Percentiles rank a stretch among this genome's conserved stretches.
phyloP scores from a whole-genome alignment of 306 rosid genomes.

The Cucumis hystrix region DNA sequence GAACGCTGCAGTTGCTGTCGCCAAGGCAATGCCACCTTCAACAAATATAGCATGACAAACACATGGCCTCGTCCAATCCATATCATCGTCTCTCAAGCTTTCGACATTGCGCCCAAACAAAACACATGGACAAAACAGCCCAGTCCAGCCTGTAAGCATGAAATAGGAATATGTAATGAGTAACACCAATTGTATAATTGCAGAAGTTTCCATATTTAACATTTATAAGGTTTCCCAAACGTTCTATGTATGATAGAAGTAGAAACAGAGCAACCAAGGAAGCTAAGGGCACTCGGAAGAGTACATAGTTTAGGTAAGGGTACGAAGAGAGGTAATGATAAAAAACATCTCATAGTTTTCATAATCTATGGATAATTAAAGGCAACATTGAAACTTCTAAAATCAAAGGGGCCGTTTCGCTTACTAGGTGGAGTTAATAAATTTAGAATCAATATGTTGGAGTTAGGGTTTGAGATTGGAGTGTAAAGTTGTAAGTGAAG shows the following conservation, averaged over 20 bases:
- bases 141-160: slow-evolving; percentile 54
- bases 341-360: not conserved
- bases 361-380: not conserved
- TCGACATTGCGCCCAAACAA: slow-evolving; percentile 82
- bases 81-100: slow-evolving; percentile 58
- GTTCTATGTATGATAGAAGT: not conserved
- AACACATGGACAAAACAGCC: slow-evolving; percentile 88
- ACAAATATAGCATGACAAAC: slow-evolving; percentile 80
- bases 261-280: not conserved
- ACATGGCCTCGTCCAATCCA: slow-evolving; percentile 74
- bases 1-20: slow-evolving; percentile 51
- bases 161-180: not conserved
- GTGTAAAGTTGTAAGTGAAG: too few species aligned
- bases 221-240: not conserved
- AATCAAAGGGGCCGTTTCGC: too few species aligned
- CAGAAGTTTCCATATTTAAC: not conserved
- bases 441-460: too few species aligned
- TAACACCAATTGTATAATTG: not conserved
- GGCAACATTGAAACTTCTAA: not conserved
- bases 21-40: slow-evolving; percentile 90
- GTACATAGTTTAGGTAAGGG: not conserved
- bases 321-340: not conserved
- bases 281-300: not conserved
- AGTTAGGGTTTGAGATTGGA: too few species aligned
- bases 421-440: too few species aligned